A percentile compares a stretch with the other conserved stretches of the same genome.
These are phyloP conservation scores for Withania somnifera DNA, from an alignment of 305 asterid genomes.

Conservation along the genomic window DNA sequence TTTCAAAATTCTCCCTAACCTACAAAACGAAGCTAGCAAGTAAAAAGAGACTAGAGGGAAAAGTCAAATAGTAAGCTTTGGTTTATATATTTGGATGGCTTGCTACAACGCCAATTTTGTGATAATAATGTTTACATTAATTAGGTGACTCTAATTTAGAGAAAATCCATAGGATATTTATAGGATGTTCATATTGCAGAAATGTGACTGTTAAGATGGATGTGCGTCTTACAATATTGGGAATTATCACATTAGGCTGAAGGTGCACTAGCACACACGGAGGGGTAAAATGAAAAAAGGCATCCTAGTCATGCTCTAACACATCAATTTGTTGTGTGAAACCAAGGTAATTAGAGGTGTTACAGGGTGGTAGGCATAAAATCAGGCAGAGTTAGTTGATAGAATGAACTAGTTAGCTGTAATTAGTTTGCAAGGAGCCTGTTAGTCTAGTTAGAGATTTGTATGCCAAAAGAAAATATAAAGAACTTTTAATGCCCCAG, in stretches of 20 bases:
- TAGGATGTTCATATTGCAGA: background rate
- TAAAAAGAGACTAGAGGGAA: background rate
- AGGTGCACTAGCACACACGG: background rate
- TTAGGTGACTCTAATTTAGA: background rate
- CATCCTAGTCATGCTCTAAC: background rate
- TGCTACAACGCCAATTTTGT: background rate
- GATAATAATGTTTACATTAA: background rate
- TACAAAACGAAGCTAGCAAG: background rate
- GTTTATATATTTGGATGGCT: background rate
- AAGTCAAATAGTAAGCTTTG: background rate
- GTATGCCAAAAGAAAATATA: background rate
- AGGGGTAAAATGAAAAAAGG: background rate
- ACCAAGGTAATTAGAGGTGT: background rate
- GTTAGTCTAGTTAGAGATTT: background rate
- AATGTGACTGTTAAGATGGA: background rate
- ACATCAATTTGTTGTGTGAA: background rate
- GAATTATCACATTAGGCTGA: background rate
- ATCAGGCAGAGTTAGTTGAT: background rate
- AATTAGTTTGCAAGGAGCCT: background rate
- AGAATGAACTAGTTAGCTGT: background rate
- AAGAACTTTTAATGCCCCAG: background rate
- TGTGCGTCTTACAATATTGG: background rate
- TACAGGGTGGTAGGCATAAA: background rate
- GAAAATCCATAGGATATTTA: background rate
- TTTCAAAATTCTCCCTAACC: background rate